Base-by-base conservation (phyloP, 805 yeast genomes). In the Peterozyma xylosa region DNA sequence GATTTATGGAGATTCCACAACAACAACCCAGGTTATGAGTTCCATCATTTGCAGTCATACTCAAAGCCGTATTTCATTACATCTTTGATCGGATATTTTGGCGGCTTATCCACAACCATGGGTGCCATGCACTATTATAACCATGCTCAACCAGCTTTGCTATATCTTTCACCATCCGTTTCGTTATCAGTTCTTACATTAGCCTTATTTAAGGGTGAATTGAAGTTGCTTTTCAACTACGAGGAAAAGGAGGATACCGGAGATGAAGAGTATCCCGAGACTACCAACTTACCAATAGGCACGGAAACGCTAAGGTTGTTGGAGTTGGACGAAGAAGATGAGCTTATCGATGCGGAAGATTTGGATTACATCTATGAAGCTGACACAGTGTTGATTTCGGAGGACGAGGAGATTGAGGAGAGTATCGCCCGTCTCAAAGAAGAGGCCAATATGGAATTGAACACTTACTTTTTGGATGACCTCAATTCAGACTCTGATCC, bases 141-240 rank as follows among this genome's bases (percentile, higher is more conserved):
- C 1, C 56, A 53, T 10, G 86, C 80, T 1, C 89, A 82, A 58
- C 89, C 89, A 1, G 88, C 88, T 0, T 60, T 83, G 48, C 54
- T 83, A 15, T 82, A 80, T 53, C 57, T 82, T 21, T 79, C 79
- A 3, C 89, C 89, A 4, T 52, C 63, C 3, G 38, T 73, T 29
- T 32, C 67, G 0, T 9, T 64, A 0, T 59, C 71, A 0, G 64
- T 70, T 1, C n/a, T 59, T 0, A 33, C 53, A 0, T 50, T 61
- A 0, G 76, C 76, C 0, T 40, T 52, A n/a, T n/a, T 43, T 3
- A 58, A 59, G 21, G 72, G 72, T 1, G 84, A 80, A 27, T 49
- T 73, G 16, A 49, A 41, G 0, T 47, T 54, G 16, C 42, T 78
- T 10, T 74, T 72, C 73, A 47, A 45, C 1, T 76, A 61, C 47